phyloP scores from a whole-genome alignment of 2,329 filamentous ascomycete species.

The Cladosporium phlei region DNA sequence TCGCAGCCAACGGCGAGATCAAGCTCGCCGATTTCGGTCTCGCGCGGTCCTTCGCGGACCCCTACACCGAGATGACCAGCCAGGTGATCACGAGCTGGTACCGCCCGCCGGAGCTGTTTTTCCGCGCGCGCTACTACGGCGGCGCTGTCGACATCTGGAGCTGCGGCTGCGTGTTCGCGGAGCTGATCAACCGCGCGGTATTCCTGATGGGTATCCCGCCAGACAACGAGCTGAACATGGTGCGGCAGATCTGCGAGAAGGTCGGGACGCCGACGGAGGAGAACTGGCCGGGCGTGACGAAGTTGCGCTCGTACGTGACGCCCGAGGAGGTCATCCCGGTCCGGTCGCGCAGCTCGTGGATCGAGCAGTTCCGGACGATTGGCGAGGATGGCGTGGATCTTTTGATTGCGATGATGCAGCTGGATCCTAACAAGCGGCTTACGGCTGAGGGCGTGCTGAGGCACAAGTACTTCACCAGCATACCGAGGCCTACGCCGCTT shows the following conservation, averaged over 20 bases:
- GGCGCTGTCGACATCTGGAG: slow-evolving; percentile 93
- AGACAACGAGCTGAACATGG: slow-evolving; percentile 79
- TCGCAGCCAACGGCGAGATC: slow-evolving; percentile 85
- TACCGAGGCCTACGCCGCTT: slow-evolving; percentile 77
- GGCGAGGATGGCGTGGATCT: slow-evolving; percentile 82
- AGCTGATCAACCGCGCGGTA: slow-evolving; percentile 76
- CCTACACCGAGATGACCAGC: slow-evolving; percentile 77
- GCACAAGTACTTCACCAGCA: slow-evolving; percentile 80
- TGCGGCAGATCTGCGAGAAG: slow-evolving; percentile 75
- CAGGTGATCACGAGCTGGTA: slow-evolving; percentile 98
- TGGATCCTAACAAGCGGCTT: slow-evolving; percentile 82
- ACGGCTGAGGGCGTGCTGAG: slow-evolving; percentile 71
- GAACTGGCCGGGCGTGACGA: slow-evolving; percentile 88
- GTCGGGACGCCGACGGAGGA: slow-evolving; percentile 90
- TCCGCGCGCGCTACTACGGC: slow-evolving; percentile 81
- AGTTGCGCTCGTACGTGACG: slow-evolving; percentile 74
- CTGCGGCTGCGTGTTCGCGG: slow-evolving; percentile 86
- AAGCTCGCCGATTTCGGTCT: slow-evolving; percentile 98
- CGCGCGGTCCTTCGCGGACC: slow-evolving; percentile 82
- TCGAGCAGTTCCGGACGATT: slow-evolving; percentile 70
- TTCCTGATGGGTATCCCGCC: slow-evolving; percentile 63
- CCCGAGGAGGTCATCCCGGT: slow-evolving; percentile 56
- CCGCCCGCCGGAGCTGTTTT: slow-evolving; percentile 87
- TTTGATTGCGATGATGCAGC: slow-evolving; percentile 73
- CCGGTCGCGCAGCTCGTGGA: slow-evolving; percentile 66